Conservation (phyloP, 129 eudicot genomes). For the Sambucus nigra region DNA sequence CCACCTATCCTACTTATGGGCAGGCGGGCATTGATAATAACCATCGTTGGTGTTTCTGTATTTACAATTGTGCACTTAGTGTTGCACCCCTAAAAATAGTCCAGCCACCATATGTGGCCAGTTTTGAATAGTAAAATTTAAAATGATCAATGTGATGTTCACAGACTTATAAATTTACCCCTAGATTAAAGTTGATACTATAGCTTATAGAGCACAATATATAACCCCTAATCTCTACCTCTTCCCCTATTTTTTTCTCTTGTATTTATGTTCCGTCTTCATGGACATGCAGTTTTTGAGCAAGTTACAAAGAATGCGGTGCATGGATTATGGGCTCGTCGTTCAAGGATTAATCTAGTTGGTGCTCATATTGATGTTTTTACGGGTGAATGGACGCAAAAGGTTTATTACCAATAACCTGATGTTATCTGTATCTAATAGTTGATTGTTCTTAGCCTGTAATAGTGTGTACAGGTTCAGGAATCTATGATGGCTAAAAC, state of each 20-base stretch:
- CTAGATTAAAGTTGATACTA: too few relatives aligned
- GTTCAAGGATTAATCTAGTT: conserved; percentile 81
- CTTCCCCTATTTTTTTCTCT: not conserved
- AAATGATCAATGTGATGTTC: too few relatives aligned
- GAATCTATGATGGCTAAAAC: not conserved
- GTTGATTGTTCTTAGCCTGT: not conserved
- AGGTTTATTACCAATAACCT: conserved; percentile 34
- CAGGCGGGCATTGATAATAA: too few relatives aligned
- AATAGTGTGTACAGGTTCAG: not conserved
- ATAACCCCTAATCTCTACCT: not conserved
- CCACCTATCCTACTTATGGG: too few relatives aligned
- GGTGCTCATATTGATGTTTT: conserved; percentile 99
- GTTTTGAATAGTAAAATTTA: too few relatives aligned
- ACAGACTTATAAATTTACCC: too few relatives aligned
- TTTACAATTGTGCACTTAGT: too few relatives aligned
- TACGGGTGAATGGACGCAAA: conserved; percentile 98
- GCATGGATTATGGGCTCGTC: conserved; percentile 91
- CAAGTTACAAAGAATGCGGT: conserved; percentile 96
- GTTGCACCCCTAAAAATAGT: too few relatives aligned
- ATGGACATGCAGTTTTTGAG: conserved; percentile 69
- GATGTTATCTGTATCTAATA: conserved; percentile 1
- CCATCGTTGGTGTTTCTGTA: too few relatives aligned
- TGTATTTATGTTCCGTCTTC: not conserved
- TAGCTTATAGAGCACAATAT: too few relatives aligned
- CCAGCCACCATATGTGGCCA: too few relatives aligned